phyloP scores from a whole-genome alignment of 2,329 filamentous ascomycete species.

The Rhynchosporium agropyri region DNA sequence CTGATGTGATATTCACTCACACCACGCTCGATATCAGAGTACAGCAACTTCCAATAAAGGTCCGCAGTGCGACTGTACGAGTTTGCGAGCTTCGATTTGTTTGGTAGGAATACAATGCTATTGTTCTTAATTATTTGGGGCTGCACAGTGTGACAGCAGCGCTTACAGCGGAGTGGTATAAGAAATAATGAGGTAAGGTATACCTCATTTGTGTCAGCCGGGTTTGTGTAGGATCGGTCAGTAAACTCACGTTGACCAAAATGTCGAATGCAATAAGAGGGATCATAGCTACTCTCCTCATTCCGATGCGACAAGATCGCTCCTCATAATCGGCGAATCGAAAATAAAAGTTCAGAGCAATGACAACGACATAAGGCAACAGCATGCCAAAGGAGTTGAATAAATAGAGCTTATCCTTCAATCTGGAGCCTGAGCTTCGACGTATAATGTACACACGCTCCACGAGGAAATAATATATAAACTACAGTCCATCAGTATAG shows the following conservation, averaged over 20 bases:
- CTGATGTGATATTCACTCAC: conserved; percentile 45
- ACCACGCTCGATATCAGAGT: conserved; percentile 61
- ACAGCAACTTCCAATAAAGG: conserved; percentile 59
- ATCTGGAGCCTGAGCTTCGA: conserved; percentile 52
- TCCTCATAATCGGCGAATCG: conserved; percentile 59
- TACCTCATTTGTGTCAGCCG: conserved; percentile 38
- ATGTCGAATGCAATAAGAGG: conserved; percentile 64
- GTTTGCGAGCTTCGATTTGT: conserved; percentile 50
- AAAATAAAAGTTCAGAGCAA: conserved; percentile 61
- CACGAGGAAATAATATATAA: conserved; percentile 67
- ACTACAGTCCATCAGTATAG: conserved; percentile 24
- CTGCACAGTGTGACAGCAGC: not conserved
- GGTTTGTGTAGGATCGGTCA: not conserved
- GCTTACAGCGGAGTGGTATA: conserved; percentile 58
- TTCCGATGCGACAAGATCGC: conserved; percentile 63
- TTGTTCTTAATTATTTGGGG: conserved; percentile 2
- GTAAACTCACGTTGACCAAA: conserved; percentile 52
- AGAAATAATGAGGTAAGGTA: conserved; percentile 67
- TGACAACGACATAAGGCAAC: conserved; percentile 45
- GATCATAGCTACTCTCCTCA: conserved; percentile 60
- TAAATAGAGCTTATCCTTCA: conserved; percentile 59
- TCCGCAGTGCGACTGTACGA: conserved; percentile 57
- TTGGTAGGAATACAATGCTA: conserved; percentile 59
- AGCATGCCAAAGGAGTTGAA: conserved; percentile 64
- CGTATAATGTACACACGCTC: conserved; percentile 64